These are phyloP conservation scores for Kazachstania sp. DNA, from an alignment of 1,139 yeast genomes.

Conservation along the genomic window DNA sequence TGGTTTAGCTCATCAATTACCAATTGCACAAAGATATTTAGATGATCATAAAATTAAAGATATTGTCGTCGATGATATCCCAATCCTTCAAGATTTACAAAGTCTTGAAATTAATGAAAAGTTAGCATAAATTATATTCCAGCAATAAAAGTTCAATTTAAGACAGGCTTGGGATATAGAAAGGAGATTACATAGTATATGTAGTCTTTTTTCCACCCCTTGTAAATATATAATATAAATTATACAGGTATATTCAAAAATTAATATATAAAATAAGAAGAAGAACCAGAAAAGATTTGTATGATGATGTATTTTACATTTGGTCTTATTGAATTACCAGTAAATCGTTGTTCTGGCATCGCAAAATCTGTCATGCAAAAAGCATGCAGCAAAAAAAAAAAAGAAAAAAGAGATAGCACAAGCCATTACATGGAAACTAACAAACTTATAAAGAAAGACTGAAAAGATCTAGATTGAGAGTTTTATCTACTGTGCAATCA, in stretches of 20 bases:
- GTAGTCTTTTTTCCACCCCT: not conserved
- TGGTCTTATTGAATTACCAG: too few species aligned
- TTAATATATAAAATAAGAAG: not conserved
- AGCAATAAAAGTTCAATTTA: not conserved
- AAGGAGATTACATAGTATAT: not conserved
- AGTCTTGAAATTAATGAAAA: slow-evolving; percentile 8
- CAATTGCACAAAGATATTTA: slow-evolving; percentile 29
- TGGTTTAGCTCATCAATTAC: slow-evolving; percentile 32
- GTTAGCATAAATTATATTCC: not conserved
- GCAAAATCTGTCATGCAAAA: too few species aligned
- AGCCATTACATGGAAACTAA: too few species aligned
- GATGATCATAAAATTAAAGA: not conserved
- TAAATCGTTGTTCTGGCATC: too few species aligned
- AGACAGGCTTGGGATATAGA: not conserved
- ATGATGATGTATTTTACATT: too few species aligned
- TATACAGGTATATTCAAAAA: not conserved
- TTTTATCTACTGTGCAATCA: too few species aligned
- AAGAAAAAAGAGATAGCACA: too few species aligned
- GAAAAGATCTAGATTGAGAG: not conserved
- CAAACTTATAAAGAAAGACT: too few species aligned
- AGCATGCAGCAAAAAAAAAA: too few species aligned
- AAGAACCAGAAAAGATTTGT: too few species aligned
- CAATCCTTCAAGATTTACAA: slow-evolving; percentile 30
- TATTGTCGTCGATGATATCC: not conserved
- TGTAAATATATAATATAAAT: not conserved